These are phyloP conservation scores for Castanospermum australe DNA, from an alignment of 306 rosid genomes.

Conservation along the genomic window DNA sequence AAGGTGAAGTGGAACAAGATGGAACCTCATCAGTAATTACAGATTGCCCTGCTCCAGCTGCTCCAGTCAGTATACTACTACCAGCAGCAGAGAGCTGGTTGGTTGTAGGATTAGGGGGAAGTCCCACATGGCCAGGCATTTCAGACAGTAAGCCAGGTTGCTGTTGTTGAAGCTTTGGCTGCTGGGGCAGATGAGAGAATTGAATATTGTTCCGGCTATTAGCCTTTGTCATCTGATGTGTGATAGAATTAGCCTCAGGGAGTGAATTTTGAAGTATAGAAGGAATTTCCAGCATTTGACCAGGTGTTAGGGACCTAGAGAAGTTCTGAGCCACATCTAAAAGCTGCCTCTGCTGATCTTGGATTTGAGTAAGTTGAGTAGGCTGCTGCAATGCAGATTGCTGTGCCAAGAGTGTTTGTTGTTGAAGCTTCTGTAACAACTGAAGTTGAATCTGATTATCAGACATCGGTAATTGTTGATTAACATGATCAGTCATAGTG, in stretches of 20 bases:
- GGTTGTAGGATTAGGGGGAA: slow-evolving; percentile 39
- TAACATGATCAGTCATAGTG: slow-evolving; percentile 56
- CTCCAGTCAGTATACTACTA: slow-evolving; percentile 50
- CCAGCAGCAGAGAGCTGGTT: slow-evolving; percentile 57
- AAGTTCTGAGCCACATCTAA: slow-evolving; percentile 63
- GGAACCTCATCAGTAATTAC: slow-evolving; percentile 83
- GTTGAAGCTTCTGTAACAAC: slow-evolving; percentile 76
- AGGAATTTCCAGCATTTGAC: slow-evolving; percentile 63
- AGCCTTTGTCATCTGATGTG: slow-evolving; percentile 56
- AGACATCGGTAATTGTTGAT: slow-evolving; percentile 67
- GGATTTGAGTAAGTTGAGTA: slow-evolving; percentile 62
- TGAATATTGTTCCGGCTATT: slow-evolving; percentile 45
- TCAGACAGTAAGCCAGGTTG: slow-evolving; percentile 55
- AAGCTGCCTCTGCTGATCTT: slow-evolving; percentile 73
- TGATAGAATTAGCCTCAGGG: slow-evolving; percentile 45
- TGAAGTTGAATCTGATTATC: slow-evolving; percentile 74
- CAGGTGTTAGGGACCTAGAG: slow-evolving; percentile 46
- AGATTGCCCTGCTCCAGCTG: slow-evolving; percentile 69
- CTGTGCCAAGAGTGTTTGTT: slow-evolving; percentile 65
- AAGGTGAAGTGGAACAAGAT: slow-evolving; percentile 94
- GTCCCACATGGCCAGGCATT: slow-evolving; percentile 52
- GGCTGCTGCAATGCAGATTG: slow-evolving; percentile 68
- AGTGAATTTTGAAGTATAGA: slow-evolving; percentile 41
- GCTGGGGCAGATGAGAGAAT: slow-evolving; percentile 57
- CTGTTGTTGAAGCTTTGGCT: slow-evolving; percentile 71